Conservation (phyloP, 75 land plant species). For the Pseudotsuga menziesii region DNA sequence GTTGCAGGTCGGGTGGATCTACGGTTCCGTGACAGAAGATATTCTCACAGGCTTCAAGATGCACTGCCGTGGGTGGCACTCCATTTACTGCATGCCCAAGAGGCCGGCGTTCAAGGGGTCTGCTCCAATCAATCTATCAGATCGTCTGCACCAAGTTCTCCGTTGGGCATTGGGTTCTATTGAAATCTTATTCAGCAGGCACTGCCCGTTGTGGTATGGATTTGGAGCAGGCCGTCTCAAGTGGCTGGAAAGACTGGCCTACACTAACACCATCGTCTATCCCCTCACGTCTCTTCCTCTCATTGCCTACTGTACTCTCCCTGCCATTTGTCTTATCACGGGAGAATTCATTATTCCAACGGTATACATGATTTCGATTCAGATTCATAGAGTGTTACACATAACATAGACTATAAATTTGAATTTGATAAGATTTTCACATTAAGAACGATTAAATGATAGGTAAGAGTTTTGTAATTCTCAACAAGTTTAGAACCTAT, state of each 20-base stretch:
- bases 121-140: constrained; percentile 75
- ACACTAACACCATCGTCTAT: constrained; percentile 70
- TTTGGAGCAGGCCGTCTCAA: constrained; percentile 69
- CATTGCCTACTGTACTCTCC: constrained; percentile 63
- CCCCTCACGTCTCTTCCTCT: constrained; percentile 76
- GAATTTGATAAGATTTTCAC: too few species aligned
- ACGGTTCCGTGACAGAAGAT: constrained; percentile 75
- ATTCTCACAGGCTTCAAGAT: constrained; percentile 71
- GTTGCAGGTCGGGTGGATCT: constrained; percentile 72
- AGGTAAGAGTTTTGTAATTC: too few species aligned
- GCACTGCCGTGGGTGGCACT: constrained; percentile 75
- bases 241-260: constrained; percentile 73
- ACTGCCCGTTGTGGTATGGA: constrained; percentile 81
- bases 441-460: too few species aligned
- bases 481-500: too few species aligned
- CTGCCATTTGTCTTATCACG: constrained; percentile 76
- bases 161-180: constrained; percentile 81
- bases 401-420: too few species aligned
- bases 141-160: constrained; percentile 62
- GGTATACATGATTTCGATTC: constrained; percentile 22
- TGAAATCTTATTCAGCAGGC: constrained; percentile 71
- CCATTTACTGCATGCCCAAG: constrained; percentile 65
- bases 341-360: constrained; percentile 80
- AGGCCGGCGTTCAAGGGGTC: constrained; percentile 78
- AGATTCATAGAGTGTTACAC: too few species aligned